Conservation (phyloP, 1,284 basidiomycete genomes). For the Cutaneotrichosporon sp. region DNA sequence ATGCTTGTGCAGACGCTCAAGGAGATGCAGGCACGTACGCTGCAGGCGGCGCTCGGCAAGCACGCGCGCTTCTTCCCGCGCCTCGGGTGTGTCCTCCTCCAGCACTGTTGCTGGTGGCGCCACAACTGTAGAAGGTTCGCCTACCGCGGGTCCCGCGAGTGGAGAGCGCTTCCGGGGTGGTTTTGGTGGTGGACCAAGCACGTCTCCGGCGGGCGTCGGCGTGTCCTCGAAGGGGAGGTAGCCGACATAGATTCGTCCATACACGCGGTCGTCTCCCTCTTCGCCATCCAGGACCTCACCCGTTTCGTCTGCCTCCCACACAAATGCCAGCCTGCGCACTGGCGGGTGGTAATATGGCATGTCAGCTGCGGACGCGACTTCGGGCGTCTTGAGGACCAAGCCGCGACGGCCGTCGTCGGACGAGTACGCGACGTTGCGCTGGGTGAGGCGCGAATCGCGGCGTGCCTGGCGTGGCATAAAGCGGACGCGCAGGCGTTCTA, state of each 20-base stretch:
- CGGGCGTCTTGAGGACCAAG: slow-evolving; percentile 33
- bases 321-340: slow-evolving; percentile 37
- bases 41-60: slow-evolving; percentile 55
- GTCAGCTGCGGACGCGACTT: slow-evolving; percentile 25
- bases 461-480: slow-evolving; percentile 41
- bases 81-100: slow-evolving; percentile 11
- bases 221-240: slow-evolving; percentile 30
- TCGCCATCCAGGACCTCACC: neutral
- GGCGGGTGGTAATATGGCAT: slow-evolving; percentile 47
- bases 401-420: slow-evolving; percentile 16
- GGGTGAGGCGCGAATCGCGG: slow-evolving; percentile 36
- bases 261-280: neutral
- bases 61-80: slow-evolving; percentile 2
- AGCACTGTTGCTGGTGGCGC: slow-evolving; percentile 15
- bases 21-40: slow-evolving; percentile 70
- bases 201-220: slow-evolving; percentile 2
- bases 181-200: slow-evolving; percentile 10
- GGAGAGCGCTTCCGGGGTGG: slow-evolving; percentile 28
- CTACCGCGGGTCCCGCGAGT: slow-evolving; percentile 22
- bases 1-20: slow-evolving; percentile 78
- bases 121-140: neutral
- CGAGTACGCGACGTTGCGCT: slow-evolving; percentile 15
- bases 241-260: slow-evolving; percentile 23
- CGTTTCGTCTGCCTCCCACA: slow-evolving; percentile 22
- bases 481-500: slow-evolving; percentile 18